Conservation (phyloP, 148 eudicot species). For the Hydrangea macrophylla region DNA sequence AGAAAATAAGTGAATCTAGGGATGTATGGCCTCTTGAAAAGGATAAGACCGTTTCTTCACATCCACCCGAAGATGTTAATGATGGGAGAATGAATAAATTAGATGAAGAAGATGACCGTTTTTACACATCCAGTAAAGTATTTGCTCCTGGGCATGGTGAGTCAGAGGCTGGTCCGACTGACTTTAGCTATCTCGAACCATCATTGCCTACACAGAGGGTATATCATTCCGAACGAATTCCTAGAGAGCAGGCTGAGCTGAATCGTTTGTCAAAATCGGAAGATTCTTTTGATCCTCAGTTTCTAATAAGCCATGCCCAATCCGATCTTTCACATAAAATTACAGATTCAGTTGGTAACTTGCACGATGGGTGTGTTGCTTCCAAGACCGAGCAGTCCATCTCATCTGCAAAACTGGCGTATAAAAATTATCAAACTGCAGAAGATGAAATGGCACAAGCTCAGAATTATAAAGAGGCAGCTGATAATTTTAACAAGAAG, state of each 20-base stretch:
- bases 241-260: slow-evolving; percentile 53
- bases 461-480: slow-evolving; percentile 10
- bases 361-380: slow-evolving; percentile 18
- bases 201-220: slow-evolving; percentile 41
- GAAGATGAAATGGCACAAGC: slow-evolving; percentile 13
- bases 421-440: slow-evolving; percentile 18
- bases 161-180: slow-evolving; percentile 34
- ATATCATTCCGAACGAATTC: slow-evolving; percentile 45
- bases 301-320: slow-evolving; percentile 43
- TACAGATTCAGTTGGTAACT: slow-evolving; percentile 24
- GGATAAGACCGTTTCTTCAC: slow-evolving; percentile 17
- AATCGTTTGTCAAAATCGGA: slow-evolving; percentile 57
- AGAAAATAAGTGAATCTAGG: slow-evolving; percentile 11
- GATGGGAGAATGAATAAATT: slow-evolving; percentile 29
- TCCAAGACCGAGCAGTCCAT: slow-evolving; percentile 16
- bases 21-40: not conserved
- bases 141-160: slow-evolving; percentile 29
- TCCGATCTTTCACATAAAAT: slow-evolving; percentile 30
- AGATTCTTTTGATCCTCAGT: slow-evolving; percentile 54
- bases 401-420: slow-evolving; percentile 17
- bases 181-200: slow-evolving; percentile 30
- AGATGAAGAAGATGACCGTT: slow-evolving; percentile 22
- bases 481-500: slow-evolving; percentile 6
- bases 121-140: slow-evolving; percentile 27
- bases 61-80: slow-evolving; percentile 28